Percentiles rank a stretch among this genome's conserved stretches.
These are phyloP conservation scores for Umbelopsis sp. DNA, from an alignment of 192 early-diverging fungal genomes.

Conservation along the genomic window DNA sequence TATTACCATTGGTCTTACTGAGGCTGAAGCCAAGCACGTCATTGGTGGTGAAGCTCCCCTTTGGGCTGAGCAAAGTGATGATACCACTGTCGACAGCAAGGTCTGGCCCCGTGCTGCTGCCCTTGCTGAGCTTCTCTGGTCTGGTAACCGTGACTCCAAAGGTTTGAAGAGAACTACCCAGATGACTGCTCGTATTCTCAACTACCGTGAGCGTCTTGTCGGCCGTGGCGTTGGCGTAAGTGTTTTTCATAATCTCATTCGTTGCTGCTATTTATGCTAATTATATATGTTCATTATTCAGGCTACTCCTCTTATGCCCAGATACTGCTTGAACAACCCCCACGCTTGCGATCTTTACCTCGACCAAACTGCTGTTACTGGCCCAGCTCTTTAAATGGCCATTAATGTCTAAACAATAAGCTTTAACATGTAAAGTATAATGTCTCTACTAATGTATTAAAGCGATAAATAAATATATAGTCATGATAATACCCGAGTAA, in stretches of 20 bases:
- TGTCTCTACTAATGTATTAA: not conserved
- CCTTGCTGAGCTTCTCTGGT: conserved; percentile 68
- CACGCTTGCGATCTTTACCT: conserved; percentile 20
- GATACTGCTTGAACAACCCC: conserved; percentile 15
- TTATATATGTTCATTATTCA: not conserved
- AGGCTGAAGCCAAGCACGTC: conserved; percentile 55
- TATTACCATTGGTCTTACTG: conserved; percentile 50
- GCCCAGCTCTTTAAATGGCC: too few relatives aligned
- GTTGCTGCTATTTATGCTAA: conserved; percentile 32
- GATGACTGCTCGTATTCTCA: conserved; percentile 53
- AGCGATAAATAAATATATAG: not conserved
- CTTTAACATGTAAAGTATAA: not conserved
- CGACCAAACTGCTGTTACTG: conserved; percentile 17
- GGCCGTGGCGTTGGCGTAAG: conserved; percentile 58
- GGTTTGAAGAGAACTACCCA: conserved; percentile 43
- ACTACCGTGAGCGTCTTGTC: conserved; percentile 71
- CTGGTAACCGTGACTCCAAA: conserved; percentile 56
- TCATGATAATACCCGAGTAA: too few relatives aligned
- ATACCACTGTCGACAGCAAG: conserved; percentile 56
- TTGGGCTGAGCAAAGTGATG: conserved; percentile 69
- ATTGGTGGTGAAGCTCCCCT: conserved; percentile 67
- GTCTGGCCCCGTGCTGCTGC: conserved; percentile 72
- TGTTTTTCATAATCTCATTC: not conserved
- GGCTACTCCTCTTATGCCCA: conserved; percentile 47
- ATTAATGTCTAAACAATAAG: too few relatives aligned